Evolutionary conservation across 495 filamentous ascomycete genomes (phyloP), one percentile per base, ranked within the genome.

Genomic region (Aspergillus campestris): DNA sequence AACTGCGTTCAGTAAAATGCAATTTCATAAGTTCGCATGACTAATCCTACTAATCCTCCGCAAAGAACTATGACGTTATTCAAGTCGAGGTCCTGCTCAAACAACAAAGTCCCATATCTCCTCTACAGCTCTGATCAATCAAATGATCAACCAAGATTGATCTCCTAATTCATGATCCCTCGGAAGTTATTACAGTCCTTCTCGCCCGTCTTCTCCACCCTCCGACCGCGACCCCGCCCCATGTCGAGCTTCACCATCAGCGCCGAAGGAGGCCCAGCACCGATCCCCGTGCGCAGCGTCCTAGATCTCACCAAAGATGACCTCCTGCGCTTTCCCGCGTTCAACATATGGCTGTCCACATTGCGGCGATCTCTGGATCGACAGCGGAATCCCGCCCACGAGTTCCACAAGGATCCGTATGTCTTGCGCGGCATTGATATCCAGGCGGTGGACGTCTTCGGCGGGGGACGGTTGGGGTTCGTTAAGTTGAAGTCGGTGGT

Each of bases 371-470:
- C 82, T 6, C 73, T 94, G 31, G 57, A 68, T 0, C 73, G 76
- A 3, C 88, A 95, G 56, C 49, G 71, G 14, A 56, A 73, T 42
- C 49, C 71, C 5, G 56, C 62, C 28, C 89, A 95, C 58, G 74
- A 82, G 40, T 94, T 94, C 62, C 72, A 89, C 59, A 14, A 52
- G 0, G 63, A 79, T 47, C 87, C 87, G 3, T 94, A 91, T 64
- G 51, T 67, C 7, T 77, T 95, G 5, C 78, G 77, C 38, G 69
- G 68, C 40, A 80, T 95, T 50, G 76, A 80, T 3, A 68, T 94
- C 50, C 86, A 94, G 57, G 64, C 84, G 18, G 79, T 79, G 47
- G 87, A 91, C 67, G 77, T 78, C 30, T 94, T 89, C 51, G 80
- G 80, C 37, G 59, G 67, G 1, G 58, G 54, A 3, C 69, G 81